Evolutionary conservation across 1,284 basidiomycete genomes (phyloP), one percentile per base, ranked within the genome.

Genomic region (Heterobasidion parviporum): DNA sequence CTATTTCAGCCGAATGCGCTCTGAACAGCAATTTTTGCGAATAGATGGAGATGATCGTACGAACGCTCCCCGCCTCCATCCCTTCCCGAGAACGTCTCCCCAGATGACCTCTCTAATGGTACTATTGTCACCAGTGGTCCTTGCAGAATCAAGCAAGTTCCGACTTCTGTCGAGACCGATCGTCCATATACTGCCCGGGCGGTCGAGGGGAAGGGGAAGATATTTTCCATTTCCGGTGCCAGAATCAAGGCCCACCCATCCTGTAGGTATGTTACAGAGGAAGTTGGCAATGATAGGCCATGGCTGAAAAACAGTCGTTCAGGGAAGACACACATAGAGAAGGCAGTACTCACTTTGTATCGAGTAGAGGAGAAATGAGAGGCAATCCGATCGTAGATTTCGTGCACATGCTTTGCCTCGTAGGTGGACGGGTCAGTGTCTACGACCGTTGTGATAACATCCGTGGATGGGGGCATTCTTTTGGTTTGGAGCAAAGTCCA

Each of bases 161-260:
- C 71, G 70, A 63, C 88, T 92, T 63, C 88, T 79, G 70, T 98
- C 94, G 33, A 96, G 73, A 1, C 92, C 94, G 44, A 97, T 76
- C 8, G 88, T 91, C 73, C 86, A 79, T 48, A 88, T 68, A 48
- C 73, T 74, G 8, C 80, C 79, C 10, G 71, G 80, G 18, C 80
- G 76, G 54, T 87, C 80, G 5, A 65, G 61, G 8, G 80, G 84
- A 18, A 90, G 72, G 2, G 87, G 83, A 1, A 99, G 80, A 69
- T 98, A 98, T 78, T 98, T 98, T 49, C 97, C 97, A 63, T 99
- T 99, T 0, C 97, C 97, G 16, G 94, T 95, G 8, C 97, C 97
- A 10, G 93, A 87, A 70, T 99, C 97, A 14, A 98, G 80, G 6
- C 97, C 96, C 20, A 98, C 71, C 68, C 83, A 89, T 20, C 92